Conservation (phyloP, 2,329 filamentous ascomycete genomes). For the Cadophora gregata region DNA sequence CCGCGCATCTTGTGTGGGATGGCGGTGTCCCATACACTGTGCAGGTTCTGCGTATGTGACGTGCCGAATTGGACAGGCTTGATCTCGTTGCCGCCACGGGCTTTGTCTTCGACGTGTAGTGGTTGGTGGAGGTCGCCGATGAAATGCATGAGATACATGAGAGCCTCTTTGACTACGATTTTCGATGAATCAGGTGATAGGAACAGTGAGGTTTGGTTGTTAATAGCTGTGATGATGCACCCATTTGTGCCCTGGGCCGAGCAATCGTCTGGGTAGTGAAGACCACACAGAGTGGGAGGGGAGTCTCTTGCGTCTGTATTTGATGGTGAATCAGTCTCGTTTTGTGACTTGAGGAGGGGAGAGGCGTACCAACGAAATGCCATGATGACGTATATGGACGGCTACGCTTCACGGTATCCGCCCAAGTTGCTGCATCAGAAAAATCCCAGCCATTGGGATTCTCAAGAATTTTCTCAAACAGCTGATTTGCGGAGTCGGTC, state of each 20-base stretch:
- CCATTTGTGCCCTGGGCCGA: conserved; percentile 52
- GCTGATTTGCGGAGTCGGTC: conserved; percentile 57
- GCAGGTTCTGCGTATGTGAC: conserved; percentile 61
- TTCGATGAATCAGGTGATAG: conserved; percentile 53
- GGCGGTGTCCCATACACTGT: conserved; percentile 75
- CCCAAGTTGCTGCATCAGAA: conserved; percentile 26
- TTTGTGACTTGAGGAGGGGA: conserved; percentile 38
- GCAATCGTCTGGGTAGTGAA: conserved; percentile 52
- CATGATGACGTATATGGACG: conserved; percentile 64
- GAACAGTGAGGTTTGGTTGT: conserved; percentile 54
- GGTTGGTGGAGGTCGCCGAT: conserved; percentile 72
- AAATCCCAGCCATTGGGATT: conserved; percentile 21
- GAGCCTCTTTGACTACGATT: conserved; percentile 9
- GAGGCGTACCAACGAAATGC: conserved; percentile 71
- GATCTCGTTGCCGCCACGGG: conserved; percentile 71
- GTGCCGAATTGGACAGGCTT: conserved; percentile 62
- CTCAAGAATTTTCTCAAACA: conserved; percentile 10
- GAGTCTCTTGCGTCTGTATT: conserved; percentile 48
- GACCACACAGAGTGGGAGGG: neutral
- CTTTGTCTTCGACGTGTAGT: conserved; percentile 66
- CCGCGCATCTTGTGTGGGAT: conserved; percentile 69
- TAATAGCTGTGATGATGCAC: conserved; percentile 57
- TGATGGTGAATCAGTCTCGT: neutral
- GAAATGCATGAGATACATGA: conserved; percentile 73
- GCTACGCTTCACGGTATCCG: conserved; percentile 45